Evolutionary conservation across 495 filamentous ascomycete species (phyloP), one percentile per base, ranked within the genome.

Genomic region (Lasiosphaeris hirsuta): DNA sequence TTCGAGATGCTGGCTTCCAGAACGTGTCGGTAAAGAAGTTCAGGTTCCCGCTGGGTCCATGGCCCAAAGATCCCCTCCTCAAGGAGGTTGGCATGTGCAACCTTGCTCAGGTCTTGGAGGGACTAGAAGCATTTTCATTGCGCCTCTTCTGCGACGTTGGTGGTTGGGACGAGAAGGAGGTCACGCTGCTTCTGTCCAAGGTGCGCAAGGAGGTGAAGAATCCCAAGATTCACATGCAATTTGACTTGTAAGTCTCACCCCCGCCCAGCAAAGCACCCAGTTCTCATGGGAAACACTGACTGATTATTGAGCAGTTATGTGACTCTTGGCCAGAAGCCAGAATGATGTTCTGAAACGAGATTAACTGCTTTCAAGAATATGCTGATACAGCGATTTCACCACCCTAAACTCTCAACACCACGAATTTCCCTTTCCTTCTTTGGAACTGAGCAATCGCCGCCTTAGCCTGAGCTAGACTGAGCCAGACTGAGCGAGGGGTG

Each of bases 21-120:
- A 79, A 84, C 51, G 75, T 86, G 18, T 59, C 58, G 10, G 76
- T 82, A 39, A 70, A 18, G 60, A 63, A 51, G 11, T 80, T 78
- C 58, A 83, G 84, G 62, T 69, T 81, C 23, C 86, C 86, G 3
- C 68, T 75, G 7, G 86, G 84, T 33, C 69, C 77, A 8, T 86
- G 83, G 84, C 75, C 85, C 0, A 73, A 73, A 46, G 80, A 89
- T 59, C 71, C 70, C 10, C 73, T 71, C n/a, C 48, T 81, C 39
- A 82, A 76, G 47, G 68, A 73, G 35, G 57, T 86, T 34, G 85
- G 86, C 23, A 45, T 67, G 30, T 76, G 70, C 45, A 61, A 66
- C 23, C 64, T 72, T 15, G 67, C 68, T 19, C 69, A 77, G 64
- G 63, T 71, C 38, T 62, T 72, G 51, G 73, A 77, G 41, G 75